These are phyloP conservation scores for Arabidopsis hybrid DNA, from an alignment of 441 rosid species.

Conservation along the genomic window DNA sequence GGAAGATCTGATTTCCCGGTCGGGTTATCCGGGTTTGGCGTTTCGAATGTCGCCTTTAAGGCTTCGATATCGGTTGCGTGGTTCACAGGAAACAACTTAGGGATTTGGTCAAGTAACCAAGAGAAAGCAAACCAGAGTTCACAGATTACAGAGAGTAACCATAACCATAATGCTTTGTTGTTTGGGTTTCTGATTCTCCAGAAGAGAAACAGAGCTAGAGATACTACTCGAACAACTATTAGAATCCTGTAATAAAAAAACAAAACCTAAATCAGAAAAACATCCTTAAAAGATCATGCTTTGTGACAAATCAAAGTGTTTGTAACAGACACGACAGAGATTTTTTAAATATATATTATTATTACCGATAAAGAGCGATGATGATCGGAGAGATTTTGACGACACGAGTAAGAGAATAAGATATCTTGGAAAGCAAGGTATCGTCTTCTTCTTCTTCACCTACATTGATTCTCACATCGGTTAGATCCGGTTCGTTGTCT, in stretches of 20 bases:
- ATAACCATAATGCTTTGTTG: conserved; percentile 73
- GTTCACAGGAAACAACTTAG: conserved; percentile 65
- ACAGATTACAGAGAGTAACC: conserved; percentile 68
- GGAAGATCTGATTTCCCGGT: conserved; percentile 75
- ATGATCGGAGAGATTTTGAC: conserved; percentile 44
- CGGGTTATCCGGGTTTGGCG: conserved; percentile 51
- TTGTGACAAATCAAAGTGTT: conserved; percentile 26
- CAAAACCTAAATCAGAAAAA: neutral
- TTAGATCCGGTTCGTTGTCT: conserved; percentile 45
- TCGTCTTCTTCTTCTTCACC: conserved; percentile 23
- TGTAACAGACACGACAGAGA: conserved; percentile 38
- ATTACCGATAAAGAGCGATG: conserved; percentile 42
- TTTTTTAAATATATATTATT: neutral
- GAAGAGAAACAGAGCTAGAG: conserved; percentile 57
- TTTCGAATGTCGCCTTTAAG: conserved; percentile 64
- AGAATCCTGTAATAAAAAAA: conserved; percentile 53
- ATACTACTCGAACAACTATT: conserved; percentile 56
- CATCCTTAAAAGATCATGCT: conserved; percentile 25
- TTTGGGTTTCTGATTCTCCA: conserved; percentile 72
- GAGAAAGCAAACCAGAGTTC: conserved; percentile 85
- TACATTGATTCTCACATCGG: conserved; percentile 25
- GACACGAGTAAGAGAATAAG: conserved; percentile 58
- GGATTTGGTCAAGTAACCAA: conserved; percentile 80
- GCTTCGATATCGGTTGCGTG: conserved; percentile 61
- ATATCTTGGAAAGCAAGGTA: conserved; percentile 63